A percentile compares a stretch with the other conserved stretches of the same genome.
These are phyloP conservation scores for Malassezia pachydermatis DNA, from an alignment of 1,284 basidiomycete genomes.

Conservation along the genomic window DNA sequence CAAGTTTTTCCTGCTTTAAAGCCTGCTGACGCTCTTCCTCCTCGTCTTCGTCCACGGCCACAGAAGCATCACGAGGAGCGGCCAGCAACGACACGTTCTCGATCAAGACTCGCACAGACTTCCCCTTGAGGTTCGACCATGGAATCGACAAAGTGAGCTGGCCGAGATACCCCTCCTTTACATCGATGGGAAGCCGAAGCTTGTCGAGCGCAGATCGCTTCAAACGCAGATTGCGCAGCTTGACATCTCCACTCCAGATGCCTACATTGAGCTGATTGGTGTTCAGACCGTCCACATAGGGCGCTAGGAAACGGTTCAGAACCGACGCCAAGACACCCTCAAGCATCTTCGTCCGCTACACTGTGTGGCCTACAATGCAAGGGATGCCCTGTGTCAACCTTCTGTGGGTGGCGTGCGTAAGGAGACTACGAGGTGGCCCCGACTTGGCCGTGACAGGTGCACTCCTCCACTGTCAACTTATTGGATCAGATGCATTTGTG, in stretches of 20 bases:
- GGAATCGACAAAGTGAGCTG: slow-evolving; percentile 85
- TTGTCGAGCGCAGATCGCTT: slow-evolving; percentile 94
- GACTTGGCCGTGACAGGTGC: neutral
- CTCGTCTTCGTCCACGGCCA: slow-evolving; percentile 66
- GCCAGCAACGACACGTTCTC: slow-evolving; percentile 93
- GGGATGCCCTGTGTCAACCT: too few species aligned
- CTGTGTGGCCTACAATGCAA: too few species aligned
- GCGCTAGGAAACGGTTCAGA: slow-evolving; percentile 73
- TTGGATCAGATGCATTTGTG: neutral
- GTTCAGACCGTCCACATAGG: slow-evolving; percentile 94
- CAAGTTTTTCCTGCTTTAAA: slow-evolving; percentile 75
- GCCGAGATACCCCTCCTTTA: slow-evolving; percentile 83
- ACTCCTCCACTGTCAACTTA: neutral
- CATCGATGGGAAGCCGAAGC: slow-evolving; percentile 89
- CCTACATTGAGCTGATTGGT: slow-evolving; percentile 89
- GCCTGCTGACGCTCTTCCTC: slow-evolving; percentile 73
- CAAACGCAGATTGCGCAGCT: slow-evolving; percentile 64
- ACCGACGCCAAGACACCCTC: slow-evolving; percentile 46
- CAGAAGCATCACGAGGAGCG: slow-evolving; percentile 65
- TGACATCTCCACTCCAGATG: slow-evolving; percentile 82
- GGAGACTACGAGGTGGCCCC: too few species aligned
- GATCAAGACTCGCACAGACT: slow-evolving; percentile 80
- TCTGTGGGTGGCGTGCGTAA: too few species aligned
- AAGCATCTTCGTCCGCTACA: slow-evolving; percentile 34
- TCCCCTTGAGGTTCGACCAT: slow-evolving; percentile 86